These are phyloP conservation scores for Vanilla planifolia DNA, from an alignment of 106 monocot species.

Conservation along the genomic window DNA sequence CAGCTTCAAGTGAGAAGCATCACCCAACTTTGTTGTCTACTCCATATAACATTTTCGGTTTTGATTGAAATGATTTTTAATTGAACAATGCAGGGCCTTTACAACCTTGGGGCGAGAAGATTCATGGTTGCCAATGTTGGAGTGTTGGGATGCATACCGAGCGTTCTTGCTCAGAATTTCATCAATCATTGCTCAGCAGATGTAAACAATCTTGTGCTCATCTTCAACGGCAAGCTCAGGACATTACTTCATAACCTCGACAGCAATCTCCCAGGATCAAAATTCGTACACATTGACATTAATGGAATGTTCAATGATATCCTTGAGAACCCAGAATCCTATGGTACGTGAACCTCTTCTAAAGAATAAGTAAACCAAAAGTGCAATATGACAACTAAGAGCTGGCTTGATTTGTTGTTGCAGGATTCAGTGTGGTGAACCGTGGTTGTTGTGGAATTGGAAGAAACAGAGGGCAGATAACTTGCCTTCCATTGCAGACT, in stretches of 20 bases:
- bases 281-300: conserved; percentile 60
- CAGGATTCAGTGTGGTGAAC: conserved; percentile 67
- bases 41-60: too few species aligned
- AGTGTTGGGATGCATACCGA: conserved; percentile 74
- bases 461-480: conserved; percentile 68
- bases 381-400: too few species aligned
- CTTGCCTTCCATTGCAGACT: conserved; percentile 67
- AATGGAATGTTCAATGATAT: conserved; percentile 61
- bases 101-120: conserved; percentile 71
- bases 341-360: conserved; percentile 41
- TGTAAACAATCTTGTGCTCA: conserved; percentile 58
- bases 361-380: too few species aligned
- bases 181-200: conserved; percentile 37
- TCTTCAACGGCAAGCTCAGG: conserved; percentile 71
- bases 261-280: conserved; percentile 51
- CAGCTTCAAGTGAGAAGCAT: conserved; percentile 48
- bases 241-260: conserved; percentile 56
- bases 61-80: too few species aligned
- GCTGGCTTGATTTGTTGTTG: background rate
- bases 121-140: conserved; percentile 65
- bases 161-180: conserved; percentile 51
- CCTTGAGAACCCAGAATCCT: conserved; percentile 33
- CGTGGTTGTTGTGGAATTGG: conserved; percentile 87
- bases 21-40: background rate
- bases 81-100: conserved; percentile 34